phyloP scores from a whole-genome alignment of 768 basidiomycete genomes.

The Kwoniella dendrophila region DNA sequence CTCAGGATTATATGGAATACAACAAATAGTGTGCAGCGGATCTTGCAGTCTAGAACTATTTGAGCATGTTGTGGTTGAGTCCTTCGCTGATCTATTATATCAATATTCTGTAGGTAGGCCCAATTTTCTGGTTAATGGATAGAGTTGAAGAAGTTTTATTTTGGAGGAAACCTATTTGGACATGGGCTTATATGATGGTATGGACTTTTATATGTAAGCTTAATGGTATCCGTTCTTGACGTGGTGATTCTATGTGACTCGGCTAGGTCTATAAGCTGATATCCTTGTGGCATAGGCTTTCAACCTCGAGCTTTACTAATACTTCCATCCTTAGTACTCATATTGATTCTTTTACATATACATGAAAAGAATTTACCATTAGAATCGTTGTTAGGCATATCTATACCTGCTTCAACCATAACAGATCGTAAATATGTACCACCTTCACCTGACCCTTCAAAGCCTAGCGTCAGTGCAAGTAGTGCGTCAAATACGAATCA shows the following conservation, averaged over 20 bases:
- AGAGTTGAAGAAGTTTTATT: conserved; percentile 78
- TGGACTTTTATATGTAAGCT: conserved; percentile 79
- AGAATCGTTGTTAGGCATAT: conserved; percentile 36
- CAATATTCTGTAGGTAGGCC: conserved; percentile 61
- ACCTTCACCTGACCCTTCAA: conserved; percentile 47
- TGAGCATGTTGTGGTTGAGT: no score
- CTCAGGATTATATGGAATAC: no score
- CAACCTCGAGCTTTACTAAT: conserved; percentile 73
- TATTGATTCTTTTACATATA: conserved; percentile 68
- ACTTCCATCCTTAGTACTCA: conserved; percentile 67
- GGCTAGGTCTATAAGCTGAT: conserved; percentile 4
- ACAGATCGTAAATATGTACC: conserved; percentile 24
- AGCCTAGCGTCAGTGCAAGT: conserved; percentile 49
- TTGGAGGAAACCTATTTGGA: conserved; percentile 77
- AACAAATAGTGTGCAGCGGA: no score
- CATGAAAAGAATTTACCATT: conserved; percentile 61
- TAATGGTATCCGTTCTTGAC: neutral
- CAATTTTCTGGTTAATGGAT: conserved; percentile 88
- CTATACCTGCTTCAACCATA: conserved; percentile 15
- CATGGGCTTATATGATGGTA: conserved; percentile 70
- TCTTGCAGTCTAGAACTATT: no score
- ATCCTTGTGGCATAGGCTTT: conserved; percentile 63
- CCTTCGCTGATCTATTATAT: no score
- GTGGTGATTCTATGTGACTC: neutral
- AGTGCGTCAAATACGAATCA: neutral